Evolutionary conservation across 805 yeast genomes (phyloP).

Genomic region (Kazachstania kunashirensis): DNA sequence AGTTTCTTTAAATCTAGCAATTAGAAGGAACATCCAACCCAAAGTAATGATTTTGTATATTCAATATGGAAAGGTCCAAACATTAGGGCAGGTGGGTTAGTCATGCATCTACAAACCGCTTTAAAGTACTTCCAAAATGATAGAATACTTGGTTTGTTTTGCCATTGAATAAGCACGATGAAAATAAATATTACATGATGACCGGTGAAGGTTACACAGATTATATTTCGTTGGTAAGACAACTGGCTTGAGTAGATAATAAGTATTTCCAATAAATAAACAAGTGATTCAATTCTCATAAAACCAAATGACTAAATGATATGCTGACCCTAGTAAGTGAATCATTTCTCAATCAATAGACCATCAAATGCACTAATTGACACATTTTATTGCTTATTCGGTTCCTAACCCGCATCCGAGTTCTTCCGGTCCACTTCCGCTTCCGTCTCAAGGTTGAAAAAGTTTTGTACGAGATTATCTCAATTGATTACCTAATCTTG

Average conservation of each 20-base stretch:
- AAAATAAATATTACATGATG: slow-evolving; percentile 38
- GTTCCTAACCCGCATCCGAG: too few species aligned
- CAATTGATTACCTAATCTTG: too few species aligned
- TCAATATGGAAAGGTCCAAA: slow-evolving; percentile 38
- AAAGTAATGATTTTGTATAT: slow-evolving; percentile 32
- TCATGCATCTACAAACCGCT: slow-evolving; percentile 20
- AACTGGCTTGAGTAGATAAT: too few species aligned
- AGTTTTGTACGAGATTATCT: too few species aligned
- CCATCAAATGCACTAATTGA: background rate
- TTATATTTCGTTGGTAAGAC: too few species aligned
- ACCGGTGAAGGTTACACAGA: slow-evolving; percentile 35
- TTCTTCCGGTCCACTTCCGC: too few species aligned
- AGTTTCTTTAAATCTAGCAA: slow-evolving; percentile 12
- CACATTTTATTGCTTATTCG: background rate
- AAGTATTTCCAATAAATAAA: background rate
- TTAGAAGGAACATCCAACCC: slow-evolving; percentile 20
- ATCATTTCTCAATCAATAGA: background rate
- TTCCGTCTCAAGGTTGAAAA: too few species aligned
- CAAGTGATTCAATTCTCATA: background rate
- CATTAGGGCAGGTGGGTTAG: slow-evolving; percentile 34
- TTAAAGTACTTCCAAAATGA: slow-evolving; percentile 30
- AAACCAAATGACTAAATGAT: too few species aligned
- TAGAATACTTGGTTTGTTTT: slow-evolving; percentile 35
- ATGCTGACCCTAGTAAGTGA: background rate
- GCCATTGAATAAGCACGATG: slow-evolving; percentile 36